Base-by-base conservation (phyloP, 495 filamentous ascomycete species). In the Talaromyces ruber region DNA sequence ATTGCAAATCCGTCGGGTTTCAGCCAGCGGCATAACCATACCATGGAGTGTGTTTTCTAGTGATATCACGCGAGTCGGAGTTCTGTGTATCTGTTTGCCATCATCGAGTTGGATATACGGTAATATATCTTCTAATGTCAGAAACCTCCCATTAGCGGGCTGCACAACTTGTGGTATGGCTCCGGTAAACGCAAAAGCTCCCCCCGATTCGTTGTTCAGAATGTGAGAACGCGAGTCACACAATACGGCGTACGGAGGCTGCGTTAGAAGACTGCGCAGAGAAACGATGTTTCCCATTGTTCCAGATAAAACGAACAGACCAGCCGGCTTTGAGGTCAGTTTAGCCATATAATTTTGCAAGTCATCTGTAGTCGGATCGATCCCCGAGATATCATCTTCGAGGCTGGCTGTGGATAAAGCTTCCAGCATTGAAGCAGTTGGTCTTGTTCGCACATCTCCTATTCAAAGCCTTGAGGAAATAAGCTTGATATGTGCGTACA, bases 251-350 rank as follows among this genome's bases (percentile, higher is more conserved):
- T 91, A 81, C 0, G 88, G 88, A 1, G 87, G 88, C 59, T 85
- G 85, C 0, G 71, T 77, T 30, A 92, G 77, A 58, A 86, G 77
- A 0, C 86, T 73, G 16, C 88, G 81, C 22, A 91, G 66, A 24
- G 82, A 81, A 56, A 92, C 71, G 65, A 90, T 87, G 73, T 91
- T 92, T 30, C 87, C 90, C 87, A 91, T 91, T 12, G 90, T 92
- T 12, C 90, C 90, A 0, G 84, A 88, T 14, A 90, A 72, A 30
- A 92, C 88, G 56, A 92, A 84, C 0, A 92, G 79, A 0, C 79
- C 84, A 14, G 84, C 84, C 60, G 85, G 80, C 67, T 91, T 87
- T 63, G 81, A 82, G 9, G 88, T 82, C 11, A 91, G 74, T 16
- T 71, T 67, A 45, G 86, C 84, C 39, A 91, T 76, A 63, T 84